Conservation (phyloP, 106 monocot species). For the Phalaenopsis equestris region DNA sequence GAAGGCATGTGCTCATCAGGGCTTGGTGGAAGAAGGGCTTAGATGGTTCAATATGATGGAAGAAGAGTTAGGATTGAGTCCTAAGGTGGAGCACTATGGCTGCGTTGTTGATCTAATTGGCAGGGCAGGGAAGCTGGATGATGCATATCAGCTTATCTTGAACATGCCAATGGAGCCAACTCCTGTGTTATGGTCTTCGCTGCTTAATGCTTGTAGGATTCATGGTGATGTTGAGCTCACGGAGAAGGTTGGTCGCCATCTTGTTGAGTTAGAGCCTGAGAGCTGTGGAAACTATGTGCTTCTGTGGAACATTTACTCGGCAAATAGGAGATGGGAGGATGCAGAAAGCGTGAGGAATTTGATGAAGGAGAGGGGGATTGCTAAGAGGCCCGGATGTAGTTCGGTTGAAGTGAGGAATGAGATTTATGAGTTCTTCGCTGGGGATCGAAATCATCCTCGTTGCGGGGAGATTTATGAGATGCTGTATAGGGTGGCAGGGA, state of each 20-base stretch:
- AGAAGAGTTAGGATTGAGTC: constrained; percentile 22
- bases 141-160: constrained; percentile 39
- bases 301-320: background rate
- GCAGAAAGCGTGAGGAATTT: background rate
- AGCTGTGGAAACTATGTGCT: background rate
- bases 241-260: constrained; percentile 20
- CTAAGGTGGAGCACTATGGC: constrained; percentile 54
- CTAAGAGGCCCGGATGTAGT: constrained; percentile 49
- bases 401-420: constrained; percentile 20
- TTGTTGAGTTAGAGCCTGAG: background rate
- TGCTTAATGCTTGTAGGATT: constrained; percentile 35
- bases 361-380: constrained; percentile 35
- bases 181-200: constrained; percentile 21
- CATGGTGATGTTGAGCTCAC: constrained; percentile 45
- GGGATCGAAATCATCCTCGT: constrained; percentile 6
- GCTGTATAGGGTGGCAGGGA: constrained; percentile 4
- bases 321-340: constrained; percentile 35
- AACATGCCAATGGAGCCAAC: constrained; percentile 31
- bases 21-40: constrained; percentile 52
- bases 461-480: constrained; percentile 16
- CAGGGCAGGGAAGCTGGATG: constrained; percentile 46
- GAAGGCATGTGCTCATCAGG: constrained; percentile 54
- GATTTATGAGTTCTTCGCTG: background rate
- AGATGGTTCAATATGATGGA: constrained; percentile 49
- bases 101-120: constrained; percentile 69